Percentiles rank a stretch among this genome's conserved stretches.
These are phyloP conservation scores for Ceratocystis eucalypticola DNA, from an alignment of 2,329 filamentous ascomycete species.

Conservation along the genomic window DNA sequence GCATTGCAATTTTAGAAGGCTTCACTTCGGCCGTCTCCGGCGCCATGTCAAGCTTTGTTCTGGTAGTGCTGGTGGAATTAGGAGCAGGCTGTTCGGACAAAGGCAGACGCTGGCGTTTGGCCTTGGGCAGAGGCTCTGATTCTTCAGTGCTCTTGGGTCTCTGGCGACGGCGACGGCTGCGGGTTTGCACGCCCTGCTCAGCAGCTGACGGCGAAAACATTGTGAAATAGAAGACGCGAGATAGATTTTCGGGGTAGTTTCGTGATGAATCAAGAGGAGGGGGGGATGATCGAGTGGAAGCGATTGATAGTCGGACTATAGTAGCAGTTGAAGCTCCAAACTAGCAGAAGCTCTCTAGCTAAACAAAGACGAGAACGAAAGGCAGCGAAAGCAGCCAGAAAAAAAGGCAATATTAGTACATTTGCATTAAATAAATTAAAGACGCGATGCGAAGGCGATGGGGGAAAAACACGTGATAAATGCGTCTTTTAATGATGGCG, in stretches of 20 bases:
- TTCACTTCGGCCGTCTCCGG: slow-evolving; percentile 46
- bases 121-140: slow-evolving; percentile 44
- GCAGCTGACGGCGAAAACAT: slow-evolving; percentile 49
- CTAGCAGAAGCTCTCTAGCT: slow-evolving; percentile 10
- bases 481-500: slow-evolving; percentile 3
- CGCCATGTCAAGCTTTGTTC: slow-evolving; percentile 29
- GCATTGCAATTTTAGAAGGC: slow-evolving; percentile 35
- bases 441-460: neutral
- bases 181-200: slow-evolving; percentile 31
- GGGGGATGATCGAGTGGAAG: neutral
- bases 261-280: neutral
- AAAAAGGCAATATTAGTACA: slow-evolving; percentile 10
- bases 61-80: neutral
- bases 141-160: slow-evolving; percentile 44
- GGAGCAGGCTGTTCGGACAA: slow-evolving; percentile 35
- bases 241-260: neutral
- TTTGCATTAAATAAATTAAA: slow-evolving; percentile 5
- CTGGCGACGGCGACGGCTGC: slow-evolving; percentile 45
- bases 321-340: neutral
- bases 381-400: slow-evolving; percentile 3
- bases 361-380: slow-evolving; percentile 9
- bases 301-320: neutral
- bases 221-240: neutral
- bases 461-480: neutral
- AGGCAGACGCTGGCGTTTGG: slow-evolving; percentile 48